phyloP scores from a whole-genome alignment of 2,329 filamentous ascomycete species.

The Colletotrichum lini region DNA sequence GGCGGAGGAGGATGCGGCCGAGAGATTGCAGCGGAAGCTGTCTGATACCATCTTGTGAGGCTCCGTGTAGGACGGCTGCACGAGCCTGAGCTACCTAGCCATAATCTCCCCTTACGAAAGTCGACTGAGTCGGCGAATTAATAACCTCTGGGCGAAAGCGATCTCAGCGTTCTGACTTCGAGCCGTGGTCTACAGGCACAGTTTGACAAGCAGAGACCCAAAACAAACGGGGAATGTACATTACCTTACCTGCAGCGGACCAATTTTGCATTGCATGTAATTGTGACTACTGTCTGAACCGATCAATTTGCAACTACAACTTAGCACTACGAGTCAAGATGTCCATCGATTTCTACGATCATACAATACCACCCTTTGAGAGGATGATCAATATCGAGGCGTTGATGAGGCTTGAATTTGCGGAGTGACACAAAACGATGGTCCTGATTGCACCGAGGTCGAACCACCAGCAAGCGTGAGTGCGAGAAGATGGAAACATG shows the following conservation, averaged over 20 bases:
- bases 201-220: background rate
- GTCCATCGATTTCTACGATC: too few relatives aligned
- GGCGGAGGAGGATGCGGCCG: conserved; percentile 46
- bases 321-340: too few relatives aligned
- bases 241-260: background rate
- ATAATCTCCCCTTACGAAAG: background rate
- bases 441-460: too few relatives aligned
- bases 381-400: too few relatives aligned
- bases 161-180: background rate
- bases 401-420: too few relatives aligned
- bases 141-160: background rate
- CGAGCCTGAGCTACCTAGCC: too few relatives aligned
- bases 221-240: too few relatives aligned
- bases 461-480: too few relatives aligned
- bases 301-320: too few relatives aligned
- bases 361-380: too few relatives aligned
- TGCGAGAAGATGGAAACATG: background rate
- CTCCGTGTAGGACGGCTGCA: background rate
- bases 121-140: background rate
- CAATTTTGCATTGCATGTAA: background rate
- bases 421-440: too few relatives aligned
- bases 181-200: background rate
- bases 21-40: conserved; percentile 48
- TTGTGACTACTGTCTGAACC: background rate
- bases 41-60: conserved; percentile 47